phyloP scores from a whole-genome alignment of 148 eudicot species.

The Spergularia bocconei region DNA sequence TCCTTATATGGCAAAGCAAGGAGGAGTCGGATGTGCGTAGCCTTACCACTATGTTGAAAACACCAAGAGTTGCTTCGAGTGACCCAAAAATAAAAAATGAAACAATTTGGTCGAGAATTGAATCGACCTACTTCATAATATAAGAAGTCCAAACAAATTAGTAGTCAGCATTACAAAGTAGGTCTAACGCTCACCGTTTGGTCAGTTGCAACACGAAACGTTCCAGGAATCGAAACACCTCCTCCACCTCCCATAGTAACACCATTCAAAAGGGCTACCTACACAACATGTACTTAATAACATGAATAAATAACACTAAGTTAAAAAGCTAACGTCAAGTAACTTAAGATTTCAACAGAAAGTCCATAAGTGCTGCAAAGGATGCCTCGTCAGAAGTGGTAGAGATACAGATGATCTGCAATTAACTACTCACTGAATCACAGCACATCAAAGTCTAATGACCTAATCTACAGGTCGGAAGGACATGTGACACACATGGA shows the following conservation, averaged over 20 bases:
- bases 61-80: too few species aligned
- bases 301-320: neutral
- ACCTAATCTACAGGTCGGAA: neutral
- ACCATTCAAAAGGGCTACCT: conserved; percentile 87
- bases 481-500: neutral
- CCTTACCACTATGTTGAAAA: too few species aligned
- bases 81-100: neutral
- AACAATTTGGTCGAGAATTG: too few species aligned
- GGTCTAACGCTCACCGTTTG: conserved; percentile 53
- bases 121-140: too few species aligned
- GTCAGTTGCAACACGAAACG: conserved; percentile 85
- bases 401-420: neutral
- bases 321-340: neutral
- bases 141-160: too few species aligned
- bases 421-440: neutral
- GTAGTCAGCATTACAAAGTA: conserved; percentile 6
- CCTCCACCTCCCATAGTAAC: conserved; percentile 93
- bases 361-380: neutral
- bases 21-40: too few species aligned
- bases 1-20: too few species aligned
- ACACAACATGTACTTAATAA: conserved; percentile 19
- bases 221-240: conserved; percentile 83
- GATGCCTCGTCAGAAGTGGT: too few species aligned
- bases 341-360: neutral
- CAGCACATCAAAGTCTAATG: neutral